Evolutionary conservation across 345 rosid genomes (phyloP).

Genomic region (Gossypium anomalum): DNA sequence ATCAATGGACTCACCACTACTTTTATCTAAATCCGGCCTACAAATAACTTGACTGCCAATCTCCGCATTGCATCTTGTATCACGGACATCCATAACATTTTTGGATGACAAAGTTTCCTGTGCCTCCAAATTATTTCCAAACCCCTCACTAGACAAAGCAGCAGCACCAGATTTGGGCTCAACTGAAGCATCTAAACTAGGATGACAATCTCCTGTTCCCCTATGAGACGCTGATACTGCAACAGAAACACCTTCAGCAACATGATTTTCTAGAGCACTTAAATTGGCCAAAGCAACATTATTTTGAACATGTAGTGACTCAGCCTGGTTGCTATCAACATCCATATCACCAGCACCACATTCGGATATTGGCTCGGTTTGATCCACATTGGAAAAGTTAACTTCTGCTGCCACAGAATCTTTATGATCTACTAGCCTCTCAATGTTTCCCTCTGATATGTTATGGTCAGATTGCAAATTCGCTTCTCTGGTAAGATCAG

Average conservation of each 20-base stretch:
- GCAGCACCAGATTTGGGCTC: slow-evolving; percentile 23
- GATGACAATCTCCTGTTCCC: slow-evolving; percentile 24
- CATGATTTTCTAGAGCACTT: slow-evolving; percentile 25
- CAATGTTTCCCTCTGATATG: slow-evolving; percentile 35
- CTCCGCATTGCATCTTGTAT: slow-evolving; percentile 15
- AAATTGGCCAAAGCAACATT: slow-evolving; percentile 24
- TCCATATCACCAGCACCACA: slow-evolving; percentile 15
- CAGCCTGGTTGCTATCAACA: slow-evolving; percentile 27
- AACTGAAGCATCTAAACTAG: slow-evolving; percentile 24
- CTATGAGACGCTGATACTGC: slow-evolving; percentile 23
- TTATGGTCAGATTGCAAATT: slow-evolving; percentile 32
- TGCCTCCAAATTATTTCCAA: slow-evolving; percentile 22
- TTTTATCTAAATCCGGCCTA: slow-evolving; percentile 30
- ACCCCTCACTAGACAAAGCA: slow-evolving; percentile 27
- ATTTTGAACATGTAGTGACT: slow-evolving; percentile 25
- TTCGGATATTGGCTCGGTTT: slow-evolving; percentile 21
- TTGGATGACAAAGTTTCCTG: slow-evolving; percentile 24
- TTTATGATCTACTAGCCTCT: slow-evolving; percentile 19
- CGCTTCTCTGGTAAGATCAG: slow-evolving; percentile 19
- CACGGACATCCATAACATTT: neutral
- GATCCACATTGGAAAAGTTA: slow-evolving; percentile 28
- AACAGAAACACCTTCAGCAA: slow-evolving; percentile 17
- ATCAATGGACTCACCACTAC: slow-evolving; percentile 27
- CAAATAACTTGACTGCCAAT: slow-evolving; percentile 27
- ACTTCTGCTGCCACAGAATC: slow-evolving; percentile 29